phyloP scores from a whole-genome alignment of 1,139 yeast genomes.

The Pneumocystis jirovecii region DNA sequence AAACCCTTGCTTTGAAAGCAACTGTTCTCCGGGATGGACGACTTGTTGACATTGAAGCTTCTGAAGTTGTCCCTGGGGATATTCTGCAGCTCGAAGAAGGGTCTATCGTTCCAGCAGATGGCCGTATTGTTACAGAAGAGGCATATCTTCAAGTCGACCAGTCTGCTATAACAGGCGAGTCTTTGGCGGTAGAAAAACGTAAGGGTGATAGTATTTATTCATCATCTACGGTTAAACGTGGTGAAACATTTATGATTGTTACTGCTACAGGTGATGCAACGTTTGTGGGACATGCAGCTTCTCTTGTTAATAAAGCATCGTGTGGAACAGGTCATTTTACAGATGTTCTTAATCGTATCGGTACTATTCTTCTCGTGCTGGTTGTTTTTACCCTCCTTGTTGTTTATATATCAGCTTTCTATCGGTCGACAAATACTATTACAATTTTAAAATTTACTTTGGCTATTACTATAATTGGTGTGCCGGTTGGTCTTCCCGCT shows the following conservation, averaged over 20 bases:
- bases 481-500: conserved; percentile 99
- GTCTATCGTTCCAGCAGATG: conserved; percentile 78
- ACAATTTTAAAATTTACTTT: conserved; percentile 79
- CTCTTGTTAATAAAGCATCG: conserved; percentile 88
- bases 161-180: conserved; percentile 97
- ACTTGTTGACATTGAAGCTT: conserved; percentile 45
- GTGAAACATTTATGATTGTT: conserved; percentile 92
- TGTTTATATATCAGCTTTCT: conserved; percentile 91
- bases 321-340: conserved; percentile 94
- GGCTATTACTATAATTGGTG: conserved; percentile 97
- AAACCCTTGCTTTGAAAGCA: conserved; percentile 35
- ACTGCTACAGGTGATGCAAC: conserved; percentile 91
- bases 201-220: conserved; percentile 81
- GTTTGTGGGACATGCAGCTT: conserved; percentile 93
- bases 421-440: conserved; percentile 81
- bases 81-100: conserved; percentile 66
- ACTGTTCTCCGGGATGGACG: conserved; percentile 54
- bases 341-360: conserved; percentile 95
- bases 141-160: conserved; percentile 88
- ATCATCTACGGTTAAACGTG: conserved; percentile 90
- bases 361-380: conserved; percentile 78
- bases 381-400: conserved; percentile 76
- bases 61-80: conserved; percentile 71
- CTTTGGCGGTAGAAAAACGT: conserved; percentile 87
- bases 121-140: conserved; percentile 80